Evolutionary conservation across 2,329 filamentous ascomycete species (phyloP), one percentile per base, ranked within the genome.

Genomic region (Periglandula ipomoeae): DNA sequence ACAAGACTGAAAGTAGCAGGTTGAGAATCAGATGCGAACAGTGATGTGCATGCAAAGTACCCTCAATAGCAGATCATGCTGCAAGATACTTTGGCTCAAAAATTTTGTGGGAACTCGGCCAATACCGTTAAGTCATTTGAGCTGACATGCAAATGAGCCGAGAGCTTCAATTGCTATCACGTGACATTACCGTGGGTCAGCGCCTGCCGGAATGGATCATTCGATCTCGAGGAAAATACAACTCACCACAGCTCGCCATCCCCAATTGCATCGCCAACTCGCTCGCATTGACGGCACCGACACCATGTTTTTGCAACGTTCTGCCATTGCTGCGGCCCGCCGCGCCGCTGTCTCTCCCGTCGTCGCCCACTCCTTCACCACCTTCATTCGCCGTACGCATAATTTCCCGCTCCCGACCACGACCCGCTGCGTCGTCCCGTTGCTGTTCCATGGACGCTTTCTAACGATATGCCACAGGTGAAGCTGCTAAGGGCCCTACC

Each of bases 301-400:
- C 66, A 65, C 61, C 61, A 82, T 84, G 81, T 80, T 83, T 60
- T 65, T 84, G 65, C 77, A 81, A 73, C 81, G 81, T 65, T 73
- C 80, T 63, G 79, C 74, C 65, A 62, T 79, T 57, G 70, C 75
- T 58, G 78, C 72, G 64, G 79, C 78, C 62, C 80, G 81, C 66
- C 78, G 81, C 57, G 67, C 62, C 53, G 79, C 73, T 52, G 73
- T 74, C 62, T 70, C 61, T 48, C 76, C 79, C 56, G 68, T 70
- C 55, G 67, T 75, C 63, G 73, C 74, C 60, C 79, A 81, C 66
- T 74, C 70, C 68, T 81, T 84, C 65, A 69, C 75, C 57, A 81
- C 73, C 64, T 76, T 79, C 58, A 67, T 77, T 63, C 79, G 79
- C 70, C 74, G 81, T 84, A 80, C 58, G 53, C 51, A 50, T 44